These are phyloP conservation scores for Solanum virginianum DNA, from an alignment of 257 asterid species.

Conservation along the genomic window DNA sequence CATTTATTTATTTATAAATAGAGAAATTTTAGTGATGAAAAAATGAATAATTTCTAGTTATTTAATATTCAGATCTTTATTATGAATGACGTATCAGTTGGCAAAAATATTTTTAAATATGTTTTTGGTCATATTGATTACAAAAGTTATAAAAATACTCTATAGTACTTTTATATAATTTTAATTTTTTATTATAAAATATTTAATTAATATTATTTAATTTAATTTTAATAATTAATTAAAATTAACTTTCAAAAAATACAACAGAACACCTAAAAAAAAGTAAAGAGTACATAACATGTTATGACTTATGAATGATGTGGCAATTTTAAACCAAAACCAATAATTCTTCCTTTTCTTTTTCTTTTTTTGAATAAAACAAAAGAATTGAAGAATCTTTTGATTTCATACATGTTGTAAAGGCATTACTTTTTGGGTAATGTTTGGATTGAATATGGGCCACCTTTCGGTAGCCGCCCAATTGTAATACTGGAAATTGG, in stretches of 20 bases:
- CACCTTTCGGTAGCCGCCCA: slow-evolving; percentile 2
- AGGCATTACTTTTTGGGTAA: background rate
- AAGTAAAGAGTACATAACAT: too few species aligned
- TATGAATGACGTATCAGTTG: background rate
- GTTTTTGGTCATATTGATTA: too few species aligned
- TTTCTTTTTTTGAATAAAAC: background rate
- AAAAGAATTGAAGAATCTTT: background rate
- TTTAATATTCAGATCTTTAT: background rate
- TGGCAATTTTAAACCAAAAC: background rate
- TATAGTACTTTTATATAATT: too few species aligned
- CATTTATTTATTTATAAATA: background rate
- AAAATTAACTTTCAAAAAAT: too few species aligned
- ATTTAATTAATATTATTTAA: too few species aligned
- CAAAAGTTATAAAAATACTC: too few species aligned
- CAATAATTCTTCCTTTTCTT: background rate
- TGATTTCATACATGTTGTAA: background rate
- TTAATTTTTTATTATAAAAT: too few species aligned
- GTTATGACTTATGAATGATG: background rate
- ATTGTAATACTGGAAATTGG: background rate
- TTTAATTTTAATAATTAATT: too few species aligned
- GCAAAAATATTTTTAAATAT: too few species aligned
- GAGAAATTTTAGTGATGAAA: background rate
- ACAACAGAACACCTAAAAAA: too few species aligned
- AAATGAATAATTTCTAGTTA: background rate
- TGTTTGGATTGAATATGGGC: background rate